Percentiles rank a stretch among this genome's conserved stretches.
Evolutionary conservation across 768 basidiomycete genomes (phyloP).

Genomic region (Calocybe indica): DNA sequence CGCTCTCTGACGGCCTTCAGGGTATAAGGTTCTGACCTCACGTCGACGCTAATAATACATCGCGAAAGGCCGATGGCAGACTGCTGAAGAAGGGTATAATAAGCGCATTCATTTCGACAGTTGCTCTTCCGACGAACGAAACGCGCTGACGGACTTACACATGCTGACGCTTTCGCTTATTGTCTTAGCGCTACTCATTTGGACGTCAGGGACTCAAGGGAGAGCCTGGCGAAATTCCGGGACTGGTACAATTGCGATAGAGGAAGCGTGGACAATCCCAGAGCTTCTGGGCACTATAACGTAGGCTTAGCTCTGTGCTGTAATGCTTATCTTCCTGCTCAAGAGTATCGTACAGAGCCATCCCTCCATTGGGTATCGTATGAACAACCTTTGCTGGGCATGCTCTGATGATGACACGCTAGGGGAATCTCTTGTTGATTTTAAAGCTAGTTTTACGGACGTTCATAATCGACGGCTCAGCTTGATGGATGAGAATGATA

Average conservation of each 20-base stretch:
- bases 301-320: conserved; percentile 9
- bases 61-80: no score
- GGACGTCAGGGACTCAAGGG: not conserved
- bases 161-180: no score
- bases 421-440: conserved; percentile 25
- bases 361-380: conserved; percentile 14
- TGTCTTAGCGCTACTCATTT: no score
- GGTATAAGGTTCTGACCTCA: no score
- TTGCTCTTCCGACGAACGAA: no score
- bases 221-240: conserved; percentile 26
- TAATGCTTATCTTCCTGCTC: not conserved
- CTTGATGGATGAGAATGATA: conserved; percentile 28
- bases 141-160: no score
- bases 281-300: conserved; percentile 20
- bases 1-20: no score
- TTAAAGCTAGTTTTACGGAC: conserved; percentile 29
- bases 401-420: not conserved
- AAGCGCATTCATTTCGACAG: no score
- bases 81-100: no score
- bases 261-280: conserved; percentile 34
- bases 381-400: not conserved
- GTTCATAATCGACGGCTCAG: conserved; percentile 30
- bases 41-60: no score
- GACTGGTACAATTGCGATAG: conserved; percentile 30
- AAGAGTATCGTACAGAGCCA: conserved; percentile 1